Evolutionary conservation across 306 rosid genomes (phyloP).

Genomic region (Cucumis melo): DNA sequence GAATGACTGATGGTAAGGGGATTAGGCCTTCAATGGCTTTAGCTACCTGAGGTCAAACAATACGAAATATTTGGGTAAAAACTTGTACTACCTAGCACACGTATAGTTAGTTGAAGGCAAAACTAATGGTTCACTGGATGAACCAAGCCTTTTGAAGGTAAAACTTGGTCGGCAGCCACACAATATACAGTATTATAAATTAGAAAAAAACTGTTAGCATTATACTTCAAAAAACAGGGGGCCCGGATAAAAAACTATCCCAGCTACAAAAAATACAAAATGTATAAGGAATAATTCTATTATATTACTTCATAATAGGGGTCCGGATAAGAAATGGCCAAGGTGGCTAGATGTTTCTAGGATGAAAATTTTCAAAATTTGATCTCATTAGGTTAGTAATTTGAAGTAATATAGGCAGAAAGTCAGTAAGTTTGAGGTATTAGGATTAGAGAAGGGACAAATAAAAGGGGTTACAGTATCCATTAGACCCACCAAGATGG

Average conservation of each 20-base stretch:
- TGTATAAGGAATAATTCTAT: no score
- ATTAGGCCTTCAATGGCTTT: conserved; percentile 30
- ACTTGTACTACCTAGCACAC: neutral
- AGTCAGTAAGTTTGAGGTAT: neutral
- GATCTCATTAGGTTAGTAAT: neutral
- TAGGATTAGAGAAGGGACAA: neutral
- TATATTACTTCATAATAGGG: neutral
- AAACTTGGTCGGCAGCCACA: neutral
- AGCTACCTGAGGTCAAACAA: conserved; percentile 33
- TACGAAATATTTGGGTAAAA: conserved; percentile 7
- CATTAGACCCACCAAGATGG: neutral
- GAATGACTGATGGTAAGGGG: conserved; percentile 17
- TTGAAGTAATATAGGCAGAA: neutral
- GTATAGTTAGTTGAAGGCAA: neutral
- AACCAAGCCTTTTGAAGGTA: neutral
- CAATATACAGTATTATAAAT: neutral
- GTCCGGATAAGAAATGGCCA: neutral
- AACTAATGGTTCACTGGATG: neutral
- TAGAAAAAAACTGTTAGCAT: neutral
- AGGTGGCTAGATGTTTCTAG: neutral
- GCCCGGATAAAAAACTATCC: neutral
- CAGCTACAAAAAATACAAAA: neutral
- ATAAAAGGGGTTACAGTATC: neutral
- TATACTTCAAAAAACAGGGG: neutral
- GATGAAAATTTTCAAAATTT: neutral